Evolutionary conservation across 208 protist genomes (phyloP).

Genomic region (Crithidia fasciculata): DNA sequence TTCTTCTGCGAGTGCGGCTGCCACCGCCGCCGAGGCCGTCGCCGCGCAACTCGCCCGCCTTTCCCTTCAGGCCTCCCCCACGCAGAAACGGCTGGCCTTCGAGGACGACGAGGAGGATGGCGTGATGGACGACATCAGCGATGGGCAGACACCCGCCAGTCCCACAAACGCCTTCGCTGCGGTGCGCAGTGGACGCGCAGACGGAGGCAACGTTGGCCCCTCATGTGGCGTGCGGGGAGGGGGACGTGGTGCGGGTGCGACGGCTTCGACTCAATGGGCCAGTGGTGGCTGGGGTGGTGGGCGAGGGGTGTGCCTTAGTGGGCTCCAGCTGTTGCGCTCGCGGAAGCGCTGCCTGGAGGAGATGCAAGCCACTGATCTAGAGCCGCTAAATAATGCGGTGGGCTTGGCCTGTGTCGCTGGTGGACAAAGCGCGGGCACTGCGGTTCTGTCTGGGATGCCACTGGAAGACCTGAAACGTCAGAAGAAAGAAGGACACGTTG

Average conservation of each 20-base stretch:
- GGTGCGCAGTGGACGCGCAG: too few species aligned
- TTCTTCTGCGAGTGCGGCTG: too few species aligned
- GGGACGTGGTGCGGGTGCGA: background rate
- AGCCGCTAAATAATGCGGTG: background rate
- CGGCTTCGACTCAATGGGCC: background rate
- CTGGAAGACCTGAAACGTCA: conserved; percentile 23
- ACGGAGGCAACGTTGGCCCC: background rate
- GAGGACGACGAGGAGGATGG: conserved; percentile 47
- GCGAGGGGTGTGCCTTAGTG: conserved; percentile 7
- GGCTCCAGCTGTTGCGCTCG: conserved; percentile 53
- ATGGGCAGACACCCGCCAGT: background rate
- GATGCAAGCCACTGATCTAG: conserved; percentile 38
- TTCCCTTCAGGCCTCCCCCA: conserved; percentile 58
- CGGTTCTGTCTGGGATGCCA: too few species aligned
- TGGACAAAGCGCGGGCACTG: too few species aligned
- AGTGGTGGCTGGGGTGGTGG: background rate
- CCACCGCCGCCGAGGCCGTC: conserved; percentile 12
- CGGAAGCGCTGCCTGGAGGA: conserved; percentile 80
- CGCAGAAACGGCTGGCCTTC: conserved; percentile 73
- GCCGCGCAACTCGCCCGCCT: conserved; percentile 34
- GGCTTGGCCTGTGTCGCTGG: background rate
- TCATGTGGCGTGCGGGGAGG: background rate
- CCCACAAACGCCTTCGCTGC: too few species aligned
- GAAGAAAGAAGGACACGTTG: conserved; percentile 19
- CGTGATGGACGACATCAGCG: background rate